Base-by-base conservation (phyloP, 495 filamentous ascomycete species). In the Daldinia loculata region DNA sequence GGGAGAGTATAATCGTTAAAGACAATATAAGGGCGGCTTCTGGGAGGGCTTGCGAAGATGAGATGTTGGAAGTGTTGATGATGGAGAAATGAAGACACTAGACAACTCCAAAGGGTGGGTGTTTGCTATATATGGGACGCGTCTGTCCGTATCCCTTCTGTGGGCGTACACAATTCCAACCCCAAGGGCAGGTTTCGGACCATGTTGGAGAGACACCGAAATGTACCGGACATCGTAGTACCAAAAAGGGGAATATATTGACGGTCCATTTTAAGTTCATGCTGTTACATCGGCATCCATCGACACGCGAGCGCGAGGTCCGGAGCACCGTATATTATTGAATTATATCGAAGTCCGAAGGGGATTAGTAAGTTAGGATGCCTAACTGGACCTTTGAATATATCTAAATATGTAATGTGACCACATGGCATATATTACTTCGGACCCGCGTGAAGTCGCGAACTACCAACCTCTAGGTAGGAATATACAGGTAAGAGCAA, bases 171-270 rank as follows among this genome's bases (percentile, higher is more conserved):
- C 12, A 19, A 3, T 34, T n/a, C 41, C 24, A 56, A 48, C 58
- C 58, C 39, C 12, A 32, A 41, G 32, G 7, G 58, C 48, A 63
- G 27, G 50, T 63, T 70, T 76, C 81, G 80, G 81, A 84, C 80
- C 75, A 75, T 72, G 79, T 81, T 84, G 82, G 82, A 84, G 82
- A 84, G 81, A 82, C 75, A 77, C 82, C 82, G 82, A 80, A 68
- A 63, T 62, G 27, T 57, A 56, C 66, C 80, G 80, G 79, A 81
- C 78, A 76, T 76, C 74, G 64, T 70, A 63, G 52, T 45, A 34
- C 58, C 53, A 48, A 60, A 71, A 72, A 50, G 62, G 64, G 60
- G 61, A 62, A 66, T 55, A 30, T 50, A 56, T 63, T 69, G 57
- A 48, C 56, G 48, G 63, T 19, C 43, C 56, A 50, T 34, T 60